phyloP scores from a whole-genome alignment of 2,329 filamentous ascomycete genomes.

The Fusarium longipes region DNA sequence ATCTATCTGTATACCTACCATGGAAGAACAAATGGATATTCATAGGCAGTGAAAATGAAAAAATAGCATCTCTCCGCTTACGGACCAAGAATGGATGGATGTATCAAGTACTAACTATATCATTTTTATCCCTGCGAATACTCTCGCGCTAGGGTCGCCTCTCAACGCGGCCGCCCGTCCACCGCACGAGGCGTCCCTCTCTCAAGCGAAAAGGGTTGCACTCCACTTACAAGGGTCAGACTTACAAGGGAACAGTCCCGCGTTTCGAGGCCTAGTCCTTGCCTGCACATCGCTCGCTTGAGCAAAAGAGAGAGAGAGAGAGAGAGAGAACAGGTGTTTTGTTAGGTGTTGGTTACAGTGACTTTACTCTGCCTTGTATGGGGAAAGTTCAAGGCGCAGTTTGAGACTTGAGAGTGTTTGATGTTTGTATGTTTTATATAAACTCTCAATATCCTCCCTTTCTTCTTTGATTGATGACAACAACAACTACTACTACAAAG shows the following conservation, averaged over 20 bases:
- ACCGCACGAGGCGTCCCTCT: constrained; percentile 16
- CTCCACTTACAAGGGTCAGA: constrained; percentile 13
- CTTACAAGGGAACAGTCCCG: constrained; percentile 18
- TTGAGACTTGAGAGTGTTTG: background rate
- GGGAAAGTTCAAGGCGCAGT: constrained; percentile 9
- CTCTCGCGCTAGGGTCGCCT: constrained; percentile 38
- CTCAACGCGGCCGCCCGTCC: constrained; percentile 38
- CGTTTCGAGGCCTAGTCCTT: constrained; percentile 30
- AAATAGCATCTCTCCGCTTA: background rate
- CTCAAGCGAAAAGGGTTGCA: constrained; percentile 22
- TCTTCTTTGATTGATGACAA: background rate
- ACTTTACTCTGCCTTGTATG: constrained; percentile 16
- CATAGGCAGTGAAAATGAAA: background rate
- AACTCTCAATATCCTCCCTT: constrained; percentile 17
- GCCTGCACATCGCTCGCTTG: constrained; percentile 19
- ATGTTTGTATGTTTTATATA: constrained; percentile 23
- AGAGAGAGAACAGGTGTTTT: background rate
- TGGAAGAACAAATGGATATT: too few species aligned
- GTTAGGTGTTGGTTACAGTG: constrained; percentile 6
- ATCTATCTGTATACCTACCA: too few species aligned
- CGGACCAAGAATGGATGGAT: constrained; percentile 18
- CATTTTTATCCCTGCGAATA: background rate
- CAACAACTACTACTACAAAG: too few species aligned
- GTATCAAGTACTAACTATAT: background rate
- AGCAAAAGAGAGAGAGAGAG: background rate